These are phyloP conservation scores for Asterochloris erici DNA, from an alignment of 139 green algal species.

Conservation along the genomic window DNA sequence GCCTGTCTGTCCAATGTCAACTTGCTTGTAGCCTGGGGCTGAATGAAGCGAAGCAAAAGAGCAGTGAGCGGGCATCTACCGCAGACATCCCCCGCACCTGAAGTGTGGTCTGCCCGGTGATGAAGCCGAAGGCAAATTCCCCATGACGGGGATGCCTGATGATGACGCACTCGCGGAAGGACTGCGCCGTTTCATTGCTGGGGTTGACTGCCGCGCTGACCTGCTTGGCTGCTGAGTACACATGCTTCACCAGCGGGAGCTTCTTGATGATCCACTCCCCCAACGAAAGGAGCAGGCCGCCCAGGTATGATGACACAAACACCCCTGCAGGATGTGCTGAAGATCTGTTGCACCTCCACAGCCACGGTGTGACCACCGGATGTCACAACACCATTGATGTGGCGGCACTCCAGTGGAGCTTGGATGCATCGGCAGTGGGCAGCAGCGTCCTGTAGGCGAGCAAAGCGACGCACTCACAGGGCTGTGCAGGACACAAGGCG, in stretches of 20 bases:
- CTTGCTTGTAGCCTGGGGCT: no score
- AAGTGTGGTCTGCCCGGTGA: conserved; percentile 81
- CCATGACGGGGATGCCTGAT: conserved; percentile 83
- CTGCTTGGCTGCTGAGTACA: conserved; percentile 96
- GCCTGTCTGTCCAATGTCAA: no score
- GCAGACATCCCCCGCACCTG: conserved; percentile 42
- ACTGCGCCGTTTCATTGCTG: conserved; percentile 67
- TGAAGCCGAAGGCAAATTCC: conserved; percentile 91
- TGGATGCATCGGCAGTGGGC: no score
- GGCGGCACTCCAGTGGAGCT: no score
- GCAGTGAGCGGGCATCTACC: neutral
- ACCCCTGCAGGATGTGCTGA: conserved; percentile 33
- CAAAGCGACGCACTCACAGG: no score
- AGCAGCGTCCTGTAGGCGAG: no score
- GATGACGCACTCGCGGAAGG: conserved; percentile 89
- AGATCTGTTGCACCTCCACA: no score
- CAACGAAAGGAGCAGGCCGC: conserved; percentile 65
- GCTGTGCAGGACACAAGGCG: no score
- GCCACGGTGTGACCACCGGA: no score
- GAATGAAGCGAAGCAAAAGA: no score
- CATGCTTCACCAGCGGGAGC: conserved; percentile 90
- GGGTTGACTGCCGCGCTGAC: conserved; percentile 72
- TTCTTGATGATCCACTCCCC: conserved; percentile 92
- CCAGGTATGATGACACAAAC: conserved; percentile 78
- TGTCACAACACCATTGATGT: no score